A percentile compares a stretch with the other conserved stretches of the same genome.
phyloP scores from a whole-genome alignment of 2,329 filamentous ascomycete species.

The Zalaria obscura region DNA sequence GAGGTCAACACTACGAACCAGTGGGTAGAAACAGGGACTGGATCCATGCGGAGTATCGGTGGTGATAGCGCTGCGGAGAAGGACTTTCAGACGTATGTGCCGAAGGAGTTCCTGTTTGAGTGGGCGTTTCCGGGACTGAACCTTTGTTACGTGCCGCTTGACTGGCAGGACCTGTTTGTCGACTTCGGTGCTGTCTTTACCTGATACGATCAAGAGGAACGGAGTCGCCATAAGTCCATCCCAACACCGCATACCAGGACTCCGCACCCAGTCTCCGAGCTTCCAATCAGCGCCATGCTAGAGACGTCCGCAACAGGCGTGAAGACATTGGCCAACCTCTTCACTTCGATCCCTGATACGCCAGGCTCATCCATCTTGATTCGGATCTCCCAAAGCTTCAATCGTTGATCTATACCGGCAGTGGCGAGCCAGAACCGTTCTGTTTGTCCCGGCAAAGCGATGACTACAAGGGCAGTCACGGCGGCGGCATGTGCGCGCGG shows the following conservation, averaged over 20 bases:
- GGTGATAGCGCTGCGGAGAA: constrained; percentile 20
- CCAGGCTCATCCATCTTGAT: constrained; percentile 9
- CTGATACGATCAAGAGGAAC: no score
- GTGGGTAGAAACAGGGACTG: neutral
- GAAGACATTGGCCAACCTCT: constrained; percentile 17
- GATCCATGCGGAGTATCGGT: neutral
- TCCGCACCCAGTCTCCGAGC: constrained; percentile 6
- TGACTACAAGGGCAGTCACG: constrained; percentile 41
- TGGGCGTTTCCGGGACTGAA: constrained; percentile 44
- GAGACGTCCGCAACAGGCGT: constrained; percentile 43
- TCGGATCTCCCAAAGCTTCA: constrained; percentile 31
- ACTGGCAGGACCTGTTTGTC: constrained; percentile 34
- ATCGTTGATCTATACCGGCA: constrained; percentile 31
- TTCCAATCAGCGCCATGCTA: constrained; percentile 27
- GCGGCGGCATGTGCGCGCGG: constrained; percentile 56
- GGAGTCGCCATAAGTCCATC: constrained; percentile 20
- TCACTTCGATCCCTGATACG: constrained; percentile 17
- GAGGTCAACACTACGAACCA: neutral
- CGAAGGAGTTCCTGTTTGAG: constrained; percentile 42
- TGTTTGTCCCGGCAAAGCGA: constrained; percentile 9
- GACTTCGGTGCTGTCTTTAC: constrained; percentile 18
- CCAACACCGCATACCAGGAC: constrained; percentile 35
- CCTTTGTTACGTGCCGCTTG: constrained; percentile 33
- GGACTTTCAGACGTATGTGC: constrained; percentile 39
- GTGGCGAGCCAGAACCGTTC: constrained; percentile 10